These are phyloP conservation scores for Fragaria nilgerrensis DNA, from an alignment of 306 rosid species.

Conservation along the genomic window DNA sequence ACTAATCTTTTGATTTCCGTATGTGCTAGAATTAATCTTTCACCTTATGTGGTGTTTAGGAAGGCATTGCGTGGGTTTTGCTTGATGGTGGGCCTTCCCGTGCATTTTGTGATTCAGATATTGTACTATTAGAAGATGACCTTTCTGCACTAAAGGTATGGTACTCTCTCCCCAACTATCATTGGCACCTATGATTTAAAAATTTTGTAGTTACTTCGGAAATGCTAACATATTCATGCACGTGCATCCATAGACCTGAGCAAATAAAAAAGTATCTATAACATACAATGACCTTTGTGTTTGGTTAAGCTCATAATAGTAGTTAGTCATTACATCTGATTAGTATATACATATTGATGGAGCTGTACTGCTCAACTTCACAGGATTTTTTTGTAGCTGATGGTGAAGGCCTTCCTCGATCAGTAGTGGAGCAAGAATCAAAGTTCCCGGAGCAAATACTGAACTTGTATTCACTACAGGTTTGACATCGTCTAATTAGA, in stretches of 20 bases:
- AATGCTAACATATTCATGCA: background rate
- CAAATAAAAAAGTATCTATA: background rate
- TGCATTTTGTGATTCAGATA: conserved; percentile 47
- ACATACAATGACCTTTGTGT: background rate
- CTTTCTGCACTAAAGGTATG: conserved; percentile 44
- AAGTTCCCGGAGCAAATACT: conserved; percentile 44
- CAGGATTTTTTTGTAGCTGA: conserved; percentile 58
- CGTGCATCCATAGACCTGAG: background rate
- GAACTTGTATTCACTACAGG: conserved; percentile 49
- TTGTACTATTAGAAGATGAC: conserved; percentile 42
- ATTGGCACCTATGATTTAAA: background rate
- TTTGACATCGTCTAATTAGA: conserved; percentile 23
- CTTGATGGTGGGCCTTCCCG: conserved; percentile 67
- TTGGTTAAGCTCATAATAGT: background rate
- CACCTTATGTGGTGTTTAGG: conserved; percentile 36
- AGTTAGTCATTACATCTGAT: conserved; percentile 2
- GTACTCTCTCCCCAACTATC: background rate
- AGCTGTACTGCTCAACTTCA: conserved; percentile 11
- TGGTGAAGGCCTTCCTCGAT: conserved; percentile 53
- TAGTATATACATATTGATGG: background rate
- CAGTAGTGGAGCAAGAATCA: conserved; percentile 45
- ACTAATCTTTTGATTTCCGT: conserved; percentile 4
- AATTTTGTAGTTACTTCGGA: background rate
- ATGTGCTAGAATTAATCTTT: conserved; percentile 5
- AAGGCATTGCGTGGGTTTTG: conserved; percentile 52